Base-by-base conservation (phyloP, 257 asterid genomes). In the Solanum virginianum region DNA sequence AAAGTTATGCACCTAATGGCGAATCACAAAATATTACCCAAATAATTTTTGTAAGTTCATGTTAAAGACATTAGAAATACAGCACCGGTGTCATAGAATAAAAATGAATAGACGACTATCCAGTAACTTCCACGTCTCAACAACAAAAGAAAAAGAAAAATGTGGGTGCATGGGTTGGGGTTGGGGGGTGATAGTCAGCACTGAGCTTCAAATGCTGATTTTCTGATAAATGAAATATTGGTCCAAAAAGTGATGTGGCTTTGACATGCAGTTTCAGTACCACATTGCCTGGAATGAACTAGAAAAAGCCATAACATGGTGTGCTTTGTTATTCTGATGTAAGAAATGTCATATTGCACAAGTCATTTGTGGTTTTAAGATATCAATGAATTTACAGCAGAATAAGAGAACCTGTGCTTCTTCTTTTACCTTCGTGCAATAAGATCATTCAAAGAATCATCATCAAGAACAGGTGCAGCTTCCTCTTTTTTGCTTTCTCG, bases 401-500 rank as follows among this genome's bases (percentile, higher is more conserved):
- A 26, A 79, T 16, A 29, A 79, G 71, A 70, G 79, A 8, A 53
- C 86, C 41, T 36, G 24, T 68, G 43, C 45, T 24, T 57, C 83
- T 29, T 49, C 89, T 79, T 85, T 84, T 81, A 94, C 99, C 98
- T 97, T 88, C 99, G 97, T 1, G 99, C 99, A 88, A 97, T 94
- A 83, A 92, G 88, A 89, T 97, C 93, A 95, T 97, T 97, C 63
- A 97, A 93, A 70, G 98, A 95, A 88, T 97, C 98, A 90, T 97
- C 99, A 86, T 93, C 98, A 82, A 94, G 86, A 90, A 97, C 99
- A 89, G 97, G 97, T 63, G 98, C 93, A 87, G 88, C 96, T 88
- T 95, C 99, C 90, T 97, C 99, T 90, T 92, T 95, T 92, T 97
- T 97, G 91, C 96, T 88, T 92, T 97, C 99, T 72, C 99, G 93